Conservation (phyloP, 1,284 basidiomycete genomes). For the Apiotrichum laibachii region DNA sequence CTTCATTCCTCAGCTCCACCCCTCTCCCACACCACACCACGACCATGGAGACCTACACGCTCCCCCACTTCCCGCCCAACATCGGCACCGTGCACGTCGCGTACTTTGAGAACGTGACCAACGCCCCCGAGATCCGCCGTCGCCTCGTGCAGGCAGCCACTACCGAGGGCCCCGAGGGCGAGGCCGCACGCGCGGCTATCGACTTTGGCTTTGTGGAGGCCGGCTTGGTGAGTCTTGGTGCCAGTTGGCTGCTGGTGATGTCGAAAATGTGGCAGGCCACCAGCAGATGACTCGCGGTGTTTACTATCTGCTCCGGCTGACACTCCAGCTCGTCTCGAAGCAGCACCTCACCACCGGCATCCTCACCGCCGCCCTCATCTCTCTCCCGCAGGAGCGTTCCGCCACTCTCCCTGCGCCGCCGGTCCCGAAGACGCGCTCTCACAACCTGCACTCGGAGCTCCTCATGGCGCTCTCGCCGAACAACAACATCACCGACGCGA, state of each 20-base stretch:
- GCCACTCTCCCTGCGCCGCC: slow-evolving; percentile 16
- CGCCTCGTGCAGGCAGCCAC: slow-evolving; percentile 69
- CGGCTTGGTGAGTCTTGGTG: slow-evolving; percentile 56
- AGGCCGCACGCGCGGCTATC: slow-evolving; percentile 66
- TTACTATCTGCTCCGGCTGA: neutral
- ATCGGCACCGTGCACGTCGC: slow-evolving; percentile 58
- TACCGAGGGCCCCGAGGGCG: slow-evolving; percentile 61
- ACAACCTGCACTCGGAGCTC: slow-evolving; percentile 68
- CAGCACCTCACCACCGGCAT: slow-evolving; percentile 75
- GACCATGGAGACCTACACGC: slow-evolving; percentile 52
- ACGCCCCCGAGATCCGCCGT: slow-evolving; percentile 61
- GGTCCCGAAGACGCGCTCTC: slow-evolving; percentile 33
- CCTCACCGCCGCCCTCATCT: slow-evolving; percentile 71
- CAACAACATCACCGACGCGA: slow-evolving; percentile 83
- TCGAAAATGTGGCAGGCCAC: neutral
- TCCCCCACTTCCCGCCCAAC: slow-evolving; percentile 41
- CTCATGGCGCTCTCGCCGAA: slow-evolving; percentile 77
- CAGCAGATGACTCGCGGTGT: neutral
- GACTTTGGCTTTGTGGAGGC: slow-evolving; percentile 89
- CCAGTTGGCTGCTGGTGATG: slow-evolving; percentile 29
- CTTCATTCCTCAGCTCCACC: neutral
- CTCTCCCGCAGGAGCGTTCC: slow-evolving; percentile 31
- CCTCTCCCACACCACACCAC: neutral
- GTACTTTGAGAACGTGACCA: slow-evolving; percentile 65
- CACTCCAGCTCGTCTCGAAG: slow-evolving; percentile 40